Conservation (phyloP, 1,139 yeast species). For the Pneumocystis jirovecii region DNA sequence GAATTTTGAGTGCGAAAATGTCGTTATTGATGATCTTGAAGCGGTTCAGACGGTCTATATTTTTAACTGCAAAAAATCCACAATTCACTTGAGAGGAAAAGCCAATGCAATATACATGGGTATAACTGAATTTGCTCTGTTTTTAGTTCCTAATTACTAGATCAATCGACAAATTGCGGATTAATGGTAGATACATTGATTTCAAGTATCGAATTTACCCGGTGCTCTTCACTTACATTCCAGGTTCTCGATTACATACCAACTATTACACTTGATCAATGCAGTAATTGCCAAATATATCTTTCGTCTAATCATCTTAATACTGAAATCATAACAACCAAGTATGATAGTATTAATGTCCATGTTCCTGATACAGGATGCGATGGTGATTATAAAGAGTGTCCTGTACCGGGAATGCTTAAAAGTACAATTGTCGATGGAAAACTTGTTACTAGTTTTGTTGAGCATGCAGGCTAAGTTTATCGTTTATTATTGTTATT, state of each 20-base stretch:
- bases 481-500: conserved; percentile 18
- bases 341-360: conserved; percentile 70
- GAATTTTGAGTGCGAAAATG: conserved; percentile 42
- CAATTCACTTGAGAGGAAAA: conserved; percentile 78
- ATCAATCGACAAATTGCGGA: conserved; percentile 36
- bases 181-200: conserved; percentile 72
- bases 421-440: conserved; percentile 43
- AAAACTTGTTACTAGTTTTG: conserved; percentile 36
- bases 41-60: conserved; percentile 81
- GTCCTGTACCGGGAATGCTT: conserved; percentile 79
- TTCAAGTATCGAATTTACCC: conserved; percentile 77
- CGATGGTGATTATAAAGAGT: conserved; percentile 52
- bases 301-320: conserved; percentile 54
- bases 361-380: conserved; percentile 52
- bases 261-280: conserved; percentile 71
- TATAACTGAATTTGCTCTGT: conserved; percentile 16
- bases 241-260: conserved; percentile 75
- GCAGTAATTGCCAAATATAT: conserved; percentile 73
- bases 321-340: conserved; percentile 66
- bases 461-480: conserved; percentile 33
- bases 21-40: conserved; percentile 58
- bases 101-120: conserved; percentile 76
- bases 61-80: conserved; percentile 58
- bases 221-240: conserved; percentile 64
- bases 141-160: neutral